These are phyloP conservation scores for Simplicillium sp. DNA, from an alignment of 2,329 filamentous ascomycete species.

Conservation along the genomic window DNA sequence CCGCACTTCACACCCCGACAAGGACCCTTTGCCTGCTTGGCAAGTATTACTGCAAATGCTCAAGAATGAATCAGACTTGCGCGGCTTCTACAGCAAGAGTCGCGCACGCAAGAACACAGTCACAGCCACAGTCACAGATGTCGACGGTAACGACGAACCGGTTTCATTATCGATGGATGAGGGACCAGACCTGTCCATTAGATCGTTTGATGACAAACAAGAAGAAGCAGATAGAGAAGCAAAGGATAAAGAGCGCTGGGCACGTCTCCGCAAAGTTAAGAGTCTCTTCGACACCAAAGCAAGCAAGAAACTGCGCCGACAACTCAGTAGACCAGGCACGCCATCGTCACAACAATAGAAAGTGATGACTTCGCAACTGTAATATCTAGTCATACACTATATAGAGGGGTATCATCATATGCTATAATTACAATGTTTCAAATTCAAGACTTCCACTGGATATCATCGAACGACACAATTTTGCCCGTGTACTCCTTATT, in stretches of 20 bases:
- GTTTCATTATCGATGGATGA: conserved; percentile 12
- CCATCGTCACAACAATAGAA: conserved; percentile 4
- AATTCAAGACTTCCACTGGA: conserved; percentile 19
- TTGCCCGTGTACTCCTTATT: conserved; percentile 23
- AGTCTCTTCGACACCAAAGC: conserved; percentile 61
- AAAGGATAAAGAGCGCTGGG: conserved; percentile 66
- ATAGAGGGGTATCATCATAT: conserved; percentile 5
- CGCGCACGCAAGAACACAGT: conserved; percentile 15
- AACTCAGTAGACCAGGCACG: conserved; percentile 32
- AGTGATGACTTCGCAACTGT: too few relatives aligned
- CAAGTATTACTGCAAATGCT: conserved; percentile 43
- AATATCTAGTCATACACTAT: background rate
- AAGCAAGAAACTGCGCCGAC: conserved; percentile 38
- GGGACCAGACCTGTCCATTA: background rate
- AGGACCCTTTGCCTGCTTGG: conserved; percentile 40
- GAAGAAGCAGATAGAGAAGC: conserved; percentile 36
- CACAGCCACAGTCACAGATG: background rate
- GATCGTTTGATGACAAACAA: conserved; percentile 13
- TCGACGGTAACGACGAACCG: conserved; percentile 9
- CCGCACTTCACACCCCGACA: conserved; percentile 20
- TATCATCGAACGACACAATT: conserved; percentile 28
- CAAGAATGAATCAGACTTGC: conserved; percentile 48
- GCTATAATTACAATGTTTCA: background rate
- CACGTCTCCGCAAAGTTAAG: conserved; percentile 61
- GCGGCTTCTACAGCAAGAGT: conserved; percentile 22